phyloP scores from a whole-genome alignment of 2,329 filamentous ascomycete genomes.

The Talaromyces sp. region DNA sequence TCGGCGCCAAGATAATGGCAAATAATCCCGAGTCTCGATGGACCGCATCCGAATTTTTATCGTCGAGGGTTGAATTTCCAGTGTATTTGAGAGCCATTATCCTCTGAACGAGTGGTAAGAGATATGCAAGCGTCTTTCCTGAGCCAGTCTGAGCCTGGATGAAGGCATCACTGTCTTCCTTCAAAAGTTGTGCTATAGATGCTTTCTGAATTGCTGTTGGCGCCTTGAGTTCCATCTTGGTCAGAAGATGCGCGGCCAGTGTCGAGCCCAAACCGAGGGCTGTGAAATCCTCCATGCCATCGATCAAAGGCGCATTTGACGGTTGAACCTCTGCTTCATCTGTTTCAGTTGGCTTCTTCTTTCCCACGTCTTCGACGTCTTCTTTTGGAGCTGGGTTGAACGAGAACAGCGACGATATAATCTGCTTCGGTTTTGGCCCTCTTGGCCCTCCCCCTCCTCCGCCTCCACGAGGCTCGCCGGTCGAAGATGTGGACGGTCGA shows the following conservation, averaged over 20 bases:
- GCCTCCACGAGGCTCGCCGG: conserved; percentile 7
- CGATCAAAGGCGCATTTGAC: conserved; percentile 83
- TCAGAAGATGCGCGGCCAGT: conserved; percentile 74
- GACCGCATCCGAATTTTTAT: conserved; percentile 44
- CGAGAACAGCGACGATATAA: conserved; percentile 89
- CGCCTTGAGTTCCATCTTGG: conserved; percentile 81
- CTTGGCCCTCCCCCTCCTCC: neutral
- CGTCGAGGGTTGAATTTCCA: conserved; percentile 14
- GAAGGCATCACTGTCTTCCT: conserved; percentile 82
- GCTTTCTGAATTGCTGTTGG: conserved; percentile 94
- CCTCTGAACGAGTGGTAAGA: conserved; percentile 84
- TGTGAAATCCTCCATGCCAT: conserved; percentile 79
- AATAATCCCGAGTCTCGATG: conserved; percentile 85
- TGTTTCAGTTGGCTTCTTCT: conserved; percentile 13
- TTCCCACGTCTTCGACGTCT: conserved; percentile 42
- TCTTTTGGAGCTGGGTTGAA: conserved; percentile 75
- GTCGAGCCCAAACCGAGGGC: conserved; percentile 75
- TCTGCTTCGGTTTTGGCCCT: conserved; percentile 44
- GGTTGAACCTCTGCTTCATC: conserved; percentile 55
- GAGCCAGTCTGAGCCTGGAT: conserved; percentile 96
- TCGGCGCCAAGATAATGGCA: conserved; percentile 89
- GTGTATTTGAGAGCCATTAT: conserved; percentile 64
- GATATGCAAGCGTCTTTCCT: conserved; percentile 94
- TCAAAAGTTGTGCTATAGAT: conserved; percentile 73
- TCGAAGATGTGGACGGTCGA: conserved; percentile 15